Base-by-base conservation (phyloP, 2,329 filamentous ascomycete species). In the Tolypocladium nubicola region DNA sequence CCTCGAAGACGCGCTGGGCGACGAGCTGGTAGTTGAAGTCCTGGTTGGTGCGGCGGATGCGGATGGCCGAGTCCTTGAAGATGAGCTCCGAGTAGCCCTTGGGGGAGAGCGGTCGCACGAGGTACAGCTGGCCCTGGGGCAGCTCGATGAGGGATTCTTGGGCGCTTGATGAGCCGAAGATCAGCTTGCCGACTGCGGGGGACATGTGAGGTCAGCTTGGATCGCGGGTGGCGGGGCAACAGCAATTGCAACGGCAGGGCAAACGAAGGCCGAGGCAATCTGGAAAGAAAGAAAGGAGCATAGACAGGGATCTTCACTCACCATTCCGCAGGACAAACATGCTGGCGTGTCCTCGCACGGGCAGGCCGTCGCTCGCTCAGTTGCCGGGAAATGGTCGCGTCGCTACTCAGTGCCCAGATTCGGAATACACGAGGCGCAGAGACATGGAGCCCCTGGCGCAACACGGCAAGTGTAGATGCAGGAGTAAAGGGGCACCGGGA, bases 11-110 rank as follows among this genome's bases (percentile, higher is more conserved):
- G 60, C 94, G 85, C 71, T 99, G 94, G 47, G 97, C 84, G 45
- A 97, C 93, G 14, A 99, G 89, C 72, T 99, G 94, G 71, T 97
- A 99, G 68, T 99, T 92, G 68, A 89, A 97, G 56, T 97, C 91
- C 71, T 96, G 92, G 23, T 89, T 92, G 19, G 94, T 97, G 62
- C 90, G 86, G 62, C 95, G 88, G 68, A 99, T 95, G 61, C 88
- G 90, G 56, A 93, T 90, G 52, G 90, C 89, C 43, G 91, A 88
- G 84, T 99, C 94, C 73, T 94, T 96, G 81, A 97, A 99, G 74
- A 99, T 96, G 70, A 97, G 90, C 74, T 99, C 94, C 1, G 93
- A 97, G 72, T 97, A 97, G 63, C 94, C 94, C 73, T 99, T 99
- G 58, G 93, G 91, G 9, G 93, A 97, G 54, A 90, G 83, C 13